Conservation (phyloP, 2,329 filamentous ascomycete genomes). For the Xylariaceae sp. region DNA sequence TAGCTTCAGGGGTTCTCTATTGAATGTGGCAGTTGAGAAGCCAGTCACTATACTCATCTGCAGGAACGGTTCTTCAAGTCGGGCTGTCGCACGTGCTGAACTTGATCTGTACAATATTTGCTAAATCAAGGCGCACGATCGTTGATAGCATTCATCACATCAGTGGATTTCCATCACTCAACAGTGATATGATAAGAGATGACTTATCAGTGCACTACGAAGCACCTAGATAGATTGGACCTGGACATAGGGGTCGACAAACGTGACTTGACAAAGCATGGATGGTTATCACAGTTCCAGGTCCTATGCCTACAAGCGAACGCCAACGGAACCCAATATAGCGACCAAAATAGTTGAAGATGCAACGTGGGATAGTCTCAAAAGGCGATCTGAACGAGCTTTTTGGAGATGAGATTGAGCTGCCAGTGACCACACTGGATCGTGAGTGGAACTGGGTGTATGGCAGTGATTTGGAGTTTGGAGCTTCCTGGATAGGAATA, state of each 20-base stretch:
- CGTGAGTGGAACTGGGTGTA: not conserved
- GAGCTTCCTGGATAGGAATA: not conserved
- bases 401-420: not conserved
- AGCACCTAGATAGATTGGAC: not conserved
- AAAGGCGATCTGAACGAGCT: not conserved
- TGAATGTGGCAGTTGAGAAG: too few species aligned
- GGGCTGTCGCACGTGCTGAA: too few species aligned
- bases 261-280: not conserved
- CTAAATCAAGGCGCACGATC: too few species aligned
- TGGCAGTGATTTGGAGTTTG: not conserved
- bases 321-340: not conserved
- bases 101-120: too few species aligned
- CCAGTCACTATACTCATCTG: too few species aligned
- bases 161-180: too few species aligned
- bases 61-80: too few species aligned
- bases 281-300: not conserved
- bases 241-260: not conserved
- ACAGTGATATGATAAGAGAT: too few species aligned
- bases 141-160: not conserved
- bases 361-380: not conserved
- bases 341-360: not conserved
- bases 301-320: not conserved
- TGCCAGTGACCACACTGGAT: not conserved
- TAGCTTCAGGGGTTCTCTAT: too few species aligned
- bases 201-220: not conserved